Conservation (phyloP, 2,329 filamentous ascomycete species). For the Leptographium procerum region DNA sequence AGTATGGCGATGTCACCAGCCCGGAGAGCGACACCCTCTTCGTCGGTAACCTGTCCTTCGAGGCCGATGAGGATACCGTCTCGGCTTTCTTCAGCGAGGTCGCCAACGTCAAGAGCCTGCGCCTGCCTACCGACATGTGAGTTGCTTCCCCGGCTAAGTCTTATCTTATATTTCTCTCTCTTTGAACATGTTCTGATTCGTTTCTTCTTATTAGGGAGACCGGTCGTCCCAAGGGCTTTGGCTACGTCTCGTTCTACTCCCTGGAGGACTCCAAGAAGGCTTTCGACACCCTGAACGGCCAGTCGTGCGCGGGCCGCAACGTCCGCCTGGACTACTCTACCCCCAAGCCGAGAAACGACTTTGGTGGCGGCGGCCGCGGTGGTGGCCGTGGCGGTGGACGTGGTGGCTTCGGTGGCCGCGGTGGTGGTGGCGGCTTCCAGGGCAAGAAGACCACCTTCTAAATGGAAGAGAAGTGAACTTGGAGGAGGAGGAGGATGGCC, state of each 20-base stretch:
- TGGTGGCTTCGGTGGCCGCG: conserved; percentile 33
- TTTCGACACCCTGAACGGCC: conserved; percentile 48
- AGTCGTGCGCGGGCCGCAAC: conserved; percentile 58
- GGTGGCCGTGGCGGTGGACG: conserved; percentile 21
- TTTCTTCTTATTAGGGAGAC: conserved; percentile 49
- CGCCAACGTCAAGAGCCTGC: conserved; percentile 63
- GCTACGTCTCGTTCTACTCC: conserved; percentile 74
- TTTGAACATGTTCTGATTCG: background rate
- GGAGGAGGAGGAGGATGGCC: background rate
- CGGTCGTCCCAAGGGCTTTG: conserved; percentile 82
- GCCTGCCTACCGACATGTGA: conserved; percentile 75
- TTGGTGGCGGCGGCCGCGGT: conserved; percentile 35
- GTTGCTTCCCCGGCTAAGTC: conserved; percentile 26
- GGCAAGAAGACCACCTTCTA: conserved; percentile 63
- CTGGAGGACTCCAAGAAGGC: conserved; percentile 74
- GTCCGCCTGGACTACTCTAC: conserved; percentile 76
- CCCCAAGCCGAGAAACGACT: conserved; percentile 50
- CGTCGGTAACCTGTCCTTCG: conserved; percentile 83
- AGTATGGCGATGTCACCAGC: conserved; percentile 70
- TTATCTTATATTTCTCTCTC: conserved; percentile 16
- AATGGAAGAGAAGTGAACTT: conserved; percentile 6
- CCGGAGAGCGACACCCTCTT: conserved; percentile 79
- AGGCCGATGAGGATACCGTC: conserved; percentile 65
- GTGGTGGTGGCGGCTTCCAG: conserved; percentile 48
- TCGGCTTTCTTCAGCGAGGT: conserved; percentile 62